These are phyloP conservation scores for Mayamaea pseudoterrestris DNA, from an alignment of 108 stramenopile species.

Conservation along the genomic window DNA sequence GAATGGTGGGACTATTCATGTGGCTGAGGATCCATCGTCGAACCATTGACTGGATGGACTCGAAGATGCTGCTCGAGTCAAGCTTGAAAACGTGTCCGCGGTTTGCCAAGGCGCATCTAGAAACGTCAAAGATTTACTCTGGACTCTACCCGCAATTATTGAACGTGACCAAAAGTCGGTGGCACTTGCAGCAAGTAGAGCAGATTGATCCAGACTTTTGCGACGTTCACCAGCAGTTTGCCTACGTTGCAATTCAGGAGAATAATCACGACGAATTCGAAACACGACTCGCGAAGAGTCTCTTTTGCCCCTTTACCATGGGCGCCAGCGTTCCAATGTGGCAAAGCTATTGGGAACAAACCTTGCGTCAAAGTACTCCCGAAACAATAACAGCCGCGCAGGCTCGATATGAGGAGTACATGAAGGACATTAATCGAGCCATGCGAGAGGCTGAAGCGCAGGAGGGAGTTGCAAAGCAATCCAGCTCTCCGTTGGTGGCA, in stretches of 20 bases:
- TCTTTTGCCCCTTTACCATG: constrained; percentile 64
- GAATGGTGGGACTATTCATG: not conserved
- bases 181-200: constrained; percentile 40
- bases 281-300: constrained; percentile 37
- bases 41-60: constrained; percentile 71
- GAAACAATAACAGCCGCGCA: not conserved
- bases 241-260: constrained; percentile 57
- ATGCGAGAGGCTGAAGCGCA: not conserved
- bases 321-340: constrained; percentile 52
- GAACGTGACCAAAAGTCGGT: constrained; percentile 36
- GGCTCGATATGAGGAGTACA: constrained; percentile 3
- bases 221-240: constrained; percentile 71
- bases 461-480: too few species aligned
- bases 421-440: constrained; percentile 1
- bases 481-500: too few species aligned
- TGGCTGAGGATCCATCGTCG: constrained; percentile 24
- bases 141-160: constrained; percentile 49
- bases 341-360: constrained; percentile 49
- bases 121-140: constrained; percentile 66
- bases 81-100: constrained; percentile 52
- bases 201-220: constrained; percentile 67
- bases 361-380: constrained; percentile 2
- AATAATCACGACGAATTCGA: constrained; percentile 38
- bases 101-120: constrained; percentile 70
- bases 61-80: constrained; percentile 38